These are phyloP conservation scores for Magnolia sinica DNA, from an alignment of 164 flowering plant species.

Conservation along the genomic window DNA sequence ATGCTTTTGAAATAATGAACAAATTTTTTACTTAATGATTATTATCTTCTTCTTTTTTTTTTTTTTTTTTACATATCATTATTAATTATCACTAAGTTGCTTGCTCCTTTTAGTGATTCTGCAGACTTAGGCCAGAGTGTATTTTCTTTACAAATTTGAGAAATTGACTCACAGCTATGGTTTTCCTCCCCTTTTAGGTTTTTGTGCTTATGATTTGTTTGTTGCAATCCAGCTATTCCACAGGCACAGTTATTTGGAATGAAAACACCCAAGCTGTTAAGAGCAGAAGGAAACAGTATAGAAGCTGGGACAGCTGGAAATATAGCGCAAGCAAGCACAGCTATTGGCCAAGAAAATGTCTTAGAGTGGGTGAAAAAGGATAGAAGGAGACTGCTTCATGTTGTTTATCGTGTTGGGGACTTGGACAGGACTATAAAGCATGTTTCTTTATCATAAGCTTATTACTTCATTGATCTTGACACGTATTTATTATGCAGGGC, in stretches of 20 bases:
- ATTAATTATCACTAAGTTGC: background rate
- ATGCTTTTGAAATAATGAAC: too few relatives aligned
- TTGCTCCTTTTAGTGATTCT: background rate
- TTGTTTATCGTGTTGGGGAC: constrained; percentile 98
- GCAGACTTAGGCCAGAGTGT: background rate
- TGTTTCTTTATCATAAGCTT: constrained; percentile 2
- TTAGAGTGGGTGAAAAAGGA: constrained; percentile 88
- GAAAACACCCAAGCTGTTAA: constrained; percentile 42
- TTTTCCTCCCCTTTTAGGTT: background rate
- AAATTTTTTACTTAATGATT: background rate
- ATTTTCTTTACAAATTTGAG: background rate
- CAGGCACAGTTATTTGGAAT: constrained; percentile 58
- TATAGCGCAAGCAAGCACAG: constrained; percentile 64
- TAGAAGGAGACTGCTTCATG: constrained; percentile 88
- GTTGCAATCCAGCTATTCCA: constrained; percentile 50
- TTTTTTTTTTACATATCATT: background rate
- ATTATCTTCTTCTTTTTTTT: too few relatives aligned
- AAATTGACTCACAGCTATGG: background rate
- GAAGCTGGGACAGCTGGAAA: constrained; percentile 42
- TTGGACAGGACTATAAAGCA: constrained; percentile 95
- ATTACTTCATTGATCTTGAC: background rate
- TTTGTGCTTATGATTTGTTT: background rate
- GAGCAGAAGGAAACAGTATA: constrained; percentile 35
- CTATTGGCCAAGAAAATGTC: constrained; percentile 52
- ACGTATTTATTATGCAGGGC: background rate